These are phyloP conservation scores for Scedosporium aurantiacum DNA, from an alignment of 2,329 filamentous ascomycete genomes.

Conservation along the genomic window DNA sequence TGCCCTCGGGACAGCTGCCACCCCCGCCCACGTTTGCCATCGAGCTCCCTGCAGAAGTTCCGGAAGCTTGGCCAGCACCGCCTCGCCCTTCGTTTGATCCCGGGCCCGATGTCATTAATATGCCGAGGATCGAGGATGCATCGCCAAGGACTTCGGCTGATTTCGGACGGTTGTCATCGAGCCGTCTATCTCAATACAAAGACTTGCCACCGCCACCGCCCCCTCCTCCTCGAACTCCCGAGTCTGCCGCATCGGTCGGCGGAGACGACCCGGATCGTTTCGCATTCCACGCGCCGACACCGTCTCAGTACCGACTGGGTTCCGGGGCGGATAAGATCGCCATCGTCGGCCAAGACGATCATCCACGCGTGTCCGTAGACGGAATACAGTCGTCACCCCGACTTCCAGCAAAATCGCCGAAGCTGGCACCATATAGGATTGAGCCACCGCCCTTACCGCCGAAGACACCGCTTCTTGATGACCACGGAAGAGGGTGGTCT, in stretches of 20 bases:
- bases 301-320: constrained; percentile 45
- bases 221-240: constrained; percentile 17
- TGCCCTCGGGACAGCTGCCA: constrained; percentile 8
- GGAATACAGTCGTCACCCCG: background rate
- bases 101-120: constrained; percentile 36
- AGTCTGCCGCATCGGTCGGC: constrained; percentile 14
- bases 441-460: constrained; percentile 64
- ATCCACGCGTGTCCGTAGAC: constrained; percentile 23
- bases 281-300: constrained; percentile 44
- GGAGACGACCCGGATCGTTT: constrained; percentile 40
- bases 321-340: constrained; percentile 58
- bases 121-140: constrained; percentile 23
- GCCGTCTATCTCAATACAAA: constrained; percentile 16
- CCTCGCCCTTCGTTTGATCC: constrained; percentile 39
- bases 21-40: constrained; percentile 33
- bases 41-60: constrained; percentile 47
- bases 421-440: constrained; percentile 23
- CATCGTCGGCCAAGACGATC: constrained; percentile 49
- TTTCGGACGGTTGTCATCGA: constrained; percentile 23
- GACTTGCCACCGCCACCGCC: constrained; percentile 20
- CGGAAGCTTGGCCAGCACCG: constrained; percentile 24
- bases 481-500: constrained; percentile 16
- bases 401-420: constrained; percentile 10
- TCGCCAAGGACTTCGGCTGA: constrained; percentile 43
- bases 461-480: constrained; percentile 60